phyloP scores from a whole-genome alignment of 441 rosid genomes.

The Melastoma candidum region DNA sequence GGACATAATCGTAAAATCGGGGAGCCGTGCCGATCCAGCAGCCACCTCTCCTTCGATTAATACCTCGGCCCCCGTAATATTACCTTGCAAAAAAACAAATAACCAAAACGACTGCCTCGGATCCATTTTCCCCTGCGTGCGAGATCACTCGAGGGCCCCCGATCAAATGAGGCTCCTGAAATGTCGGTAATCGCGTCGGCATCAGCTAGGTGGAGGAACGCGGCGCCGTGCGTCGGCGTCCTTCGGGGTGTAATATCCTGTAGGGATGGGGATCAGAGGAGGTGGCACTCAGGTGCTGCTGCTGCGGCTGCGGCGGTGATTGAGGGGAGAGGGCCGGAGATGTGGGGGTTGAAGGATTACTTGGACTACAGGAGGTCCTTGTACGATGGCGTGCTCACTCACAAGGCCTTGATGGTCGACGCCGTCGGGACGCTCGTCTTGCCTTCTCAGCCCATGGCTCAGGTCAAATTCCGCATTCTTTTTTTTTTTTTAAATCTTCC shows the following conservation, averaged over 20 bases:
- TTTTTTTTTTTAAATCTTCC: not conserved
- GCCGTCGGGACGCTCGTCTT: slow-evolving; percentile 84
- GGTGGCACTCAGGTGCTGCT: slow-evolving; percentile 6
- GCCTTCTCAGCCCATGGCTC: slow-evolving; percentile 96
- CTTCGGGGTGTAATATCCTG: not conserved
- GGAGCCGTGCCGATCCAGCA: no score
- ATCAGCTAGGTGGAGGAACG: not conserved
- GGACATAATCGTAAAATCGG: no score
- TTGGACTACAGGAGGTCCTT: slow-evolving; percentile 70
- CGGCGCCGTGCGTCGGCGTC: not conserved
- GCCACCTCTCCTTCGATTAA: no score
- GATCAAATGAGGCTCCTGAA: slow-evolving; percentile 7
- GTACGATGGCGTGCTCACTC: slow-evolving; percentile 62
- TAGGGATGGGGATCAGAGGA: not conserved
- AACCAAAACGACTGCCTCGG: no score
- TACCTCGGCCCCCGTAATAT: no score
- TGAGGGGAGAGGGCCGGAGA: slow-evolving; percentile 24
- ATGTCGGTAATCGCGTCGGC: slow-evolving; percentile 11
- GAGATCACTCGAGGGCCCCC: not conserved
- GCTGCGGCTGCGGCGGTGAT: not conserved
- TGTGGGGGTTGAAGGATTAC: slow-evolving; percentile 58
- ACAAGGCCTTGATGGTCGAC: slow-evolving; percentile 79
- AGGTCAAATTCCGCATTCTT: slow-evolving; percentile 27
- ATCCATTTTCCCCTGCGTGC: no score
- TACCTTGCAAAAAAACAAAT: no score